A percentile compares a stretch with the other conserved stretches of the same genome.
phyloP scores from a whole-genome alignment of 75 land plant genomes.

The Chamaecyparis obtusa region DNA sequence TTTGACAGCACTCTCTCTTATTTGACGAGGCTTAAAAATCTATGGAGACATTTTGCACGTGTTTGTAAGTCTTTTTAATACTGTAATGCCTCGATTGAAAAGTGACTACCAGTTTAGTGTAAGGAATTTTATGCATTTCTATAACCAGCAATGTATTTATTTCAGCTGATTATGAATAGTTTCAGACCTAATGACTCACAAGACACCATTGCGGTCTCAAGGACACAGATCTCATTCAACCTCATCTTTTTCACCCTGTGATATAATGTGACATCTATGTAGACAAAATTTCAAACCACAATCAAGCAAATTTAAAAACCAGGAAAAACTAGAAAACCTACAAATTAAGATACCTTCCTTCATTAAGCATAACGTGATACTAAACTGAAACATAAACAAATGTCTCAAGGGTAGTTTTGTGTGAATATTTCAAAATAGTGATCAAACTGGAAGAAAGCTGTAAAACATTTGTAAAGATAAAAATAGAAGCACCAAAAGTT shows the following conservation, averaged over 20 bases:
- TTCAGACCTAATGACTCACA: neutral
- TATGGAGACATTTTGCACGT: neutral
- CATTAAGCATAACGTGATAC: neutral
- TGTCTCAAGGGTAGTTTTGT: neutral
- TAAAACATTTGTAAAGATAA: neutral
- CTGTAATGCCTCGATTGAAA: neutral
- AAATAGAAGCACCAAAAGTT: neutral
- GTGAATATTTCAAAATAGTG: neutral
- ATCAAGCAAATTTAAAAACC: neutral
- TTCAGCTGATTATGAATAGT: neutral
- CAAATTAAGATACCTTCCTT: neutral
- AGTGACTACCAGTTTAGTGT: neutral
- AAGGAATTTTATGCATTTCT: neutral
- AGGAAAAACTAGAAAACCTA: neutral
- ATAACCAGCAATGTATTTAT: neutral
- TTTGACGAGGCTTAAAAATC: neutral
- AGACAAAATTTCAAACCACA: neutral
- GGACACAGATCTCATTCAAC: neutral
- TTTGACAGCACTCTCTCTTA: neutral
- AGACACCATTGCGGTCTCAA: neutral
- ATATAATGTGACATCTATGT: neutral
- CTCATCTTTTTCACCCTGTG: neutral
- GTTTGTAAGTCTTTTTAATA: neutral
- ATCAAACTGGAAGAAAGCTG: constrained; percentile 3
- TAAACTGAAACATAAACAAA: neutral